These are phyloP conservation scores for Yamadazyma philogaea DNA, from an alignment of 805 yeast genomes.

Conservation along the genomic window DNA sequence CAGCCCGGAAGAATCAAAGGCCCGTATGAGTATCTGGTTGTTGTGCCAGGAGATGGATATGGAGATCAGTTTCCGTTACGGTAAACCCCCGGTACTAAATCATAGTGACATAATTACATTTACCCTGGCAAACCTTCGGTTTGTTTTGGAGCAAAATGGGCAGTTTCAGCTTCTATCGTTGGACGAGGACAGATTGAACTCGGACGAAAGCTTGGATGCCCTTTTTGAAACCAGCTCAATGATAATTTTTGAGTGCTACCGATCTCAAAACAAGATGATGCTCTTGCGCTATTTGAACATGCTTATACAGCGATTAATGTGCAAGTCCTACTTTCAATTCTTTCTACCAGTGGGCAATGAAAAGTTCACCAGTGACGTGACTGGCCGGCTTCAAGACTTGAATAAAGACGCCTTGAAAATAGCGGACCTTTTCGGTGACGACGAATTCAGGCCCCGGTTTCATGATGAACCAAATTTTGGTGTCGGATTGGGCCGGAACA, in stretches of 20 bases:
- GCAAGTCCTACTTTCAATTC: constrained; percentile 26
- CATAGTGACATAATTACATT: constrained; percentile 1
- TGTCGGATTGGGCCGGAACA: background rate
- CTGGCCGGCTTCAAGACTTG: constrained; percentile 22
- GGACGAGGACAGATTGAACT: background rate
- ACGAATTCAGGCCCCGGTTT: constrained; percentile 26
- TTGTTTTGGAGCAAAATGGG: background rate
- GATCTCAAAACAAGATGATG: background rate
- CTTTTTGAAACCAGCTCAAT: background rate
- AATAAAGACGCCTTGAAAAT: constrained; percentile 24
- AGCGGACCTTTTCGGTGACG: constrained; percentile 13
- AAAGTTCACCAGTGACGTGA: constrained; percentile 19
- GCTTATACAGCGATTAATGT: constrained; percentile 23
- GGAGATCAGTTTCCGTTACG: constrained; percentile 37
- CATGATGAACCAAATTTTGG: constrained; percentile 32
- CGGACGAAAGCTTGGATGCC: background rate
- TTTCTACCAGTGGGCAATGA: constrained; percentile 27
- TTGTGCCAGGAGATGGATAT: constrained; percentile 32
- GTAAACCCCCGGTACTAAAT: constrained; percentile 38
- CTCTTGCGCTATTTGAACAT: constrained; percentile 3
- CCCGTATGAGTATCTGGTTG: constrained; percentile 34
- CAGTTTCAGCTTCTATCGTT: background rate
- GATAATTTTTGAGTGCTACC: constrained; percentile 1
- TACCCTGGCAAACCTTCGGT: background rate
- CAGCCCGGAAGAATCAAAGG: constrained; percentile 17